These are phyloP conservation scores for Acorus calamus DNA, from an alignment of 106 monocot species.

Conservation along the genomic window DNA sequence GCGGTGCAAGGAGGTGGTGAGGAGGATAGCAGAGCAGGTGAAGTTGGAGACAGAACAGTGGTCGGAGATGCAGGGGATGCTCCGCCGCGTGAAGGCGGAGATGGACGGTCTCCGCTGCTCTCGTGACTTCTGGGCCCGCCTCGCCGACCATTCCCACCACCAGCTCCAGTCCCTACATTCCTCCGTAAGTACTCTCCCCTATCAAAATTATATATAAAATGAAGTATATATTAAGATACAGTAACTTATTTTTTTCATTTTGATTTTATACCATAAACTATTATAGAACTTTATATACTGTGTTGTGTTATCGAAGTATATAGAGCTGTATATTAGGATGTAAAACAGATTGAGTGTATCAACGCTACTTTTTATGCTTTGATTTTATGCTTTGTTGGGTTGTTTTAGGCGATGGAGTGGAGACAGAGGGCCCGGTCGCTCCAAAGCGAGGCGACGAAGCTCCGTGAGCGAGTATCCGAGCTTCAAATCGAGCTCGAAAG, in stretches of 20 bases:
- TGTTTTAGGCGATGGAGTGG: conserved; percentile 55
- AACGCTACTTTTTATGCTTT: too few relatives aligned
- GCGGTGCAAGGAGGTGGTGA: conserved; percentile 50
- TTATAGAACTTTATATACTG: too few relatives aligned
- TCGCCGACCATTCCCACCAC: conserved; percentile 45
- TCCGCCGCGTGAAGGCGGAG: conserved; percentile 56
- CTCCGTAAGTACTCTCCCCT: conserved; percentile 24
- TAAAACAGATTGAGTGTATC: too few relatives aligned
- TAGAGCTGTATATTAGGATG: too few relatives aligned
- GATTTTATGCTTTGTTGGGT: background rate
- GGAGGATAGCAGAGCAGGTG: conserved; percentile 59
- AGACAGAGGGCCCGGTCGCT: conserved; percentile 34
- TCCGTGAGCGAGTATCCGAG: conserved; percentile 19
- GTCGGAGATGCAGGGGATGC: conserved; percentile 70
- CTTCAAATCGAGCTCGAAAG: conserved; percentile 7
- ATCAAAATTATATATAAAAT: too few relatives aligned
- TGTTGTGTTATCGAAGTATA: too few relatives aligned
- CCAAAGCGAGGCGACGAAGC: conserved; percentile 27
- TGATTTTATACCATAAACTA: too few relatives aligned
- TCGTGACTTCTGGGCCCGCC: conserved; percentile 59
- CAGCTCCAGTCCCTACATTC: conserved; percentile 28
- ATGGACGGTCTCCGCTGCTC: conserved; percentile 70
- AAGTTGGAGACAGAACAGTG: conserved; percentile 61
- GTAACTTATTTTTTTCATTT: too few relatives aligned
- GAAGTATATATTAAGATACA: too few relatives aligned